phyloP scores from a whole-genome alignment of 1,139 yeast species.

The Arxiozyma telluris region DNA sequence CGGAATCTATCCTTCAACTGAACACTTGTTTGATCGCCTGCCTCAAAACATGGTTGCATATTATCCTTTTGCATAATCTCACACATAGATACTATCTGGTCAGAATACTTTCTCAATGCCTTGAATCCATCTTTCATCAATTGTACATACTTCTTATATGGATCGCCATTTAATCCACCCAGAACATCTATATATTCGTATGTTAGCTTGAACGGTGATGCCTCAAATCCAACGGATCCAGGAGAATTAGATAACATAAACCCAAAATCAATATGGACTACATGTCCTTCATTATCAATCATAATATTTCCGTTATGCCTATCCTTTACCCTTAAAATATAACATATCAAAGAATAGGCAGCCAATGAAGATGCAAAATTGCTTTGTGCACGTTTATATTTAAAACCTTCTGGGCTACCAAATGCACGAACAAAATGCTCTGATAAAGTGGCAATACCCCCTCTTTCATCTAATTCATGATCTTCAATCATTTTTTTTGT shows the following conservation, averaged over 20 bases:
- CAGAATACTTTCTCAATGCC: constrained; percentile 60
- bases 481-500: constrained; percentile 61
- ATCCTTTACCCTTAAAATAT: constrained; percentile 83
- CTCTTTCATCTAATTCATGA: constrained; percentile 47
- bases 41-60: constrained; percentile 78
- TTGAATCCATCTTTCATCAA: constrained; percentile 66
- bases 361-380: constrained; percentile 82
- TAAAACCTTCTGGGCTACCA: constrained; percentile 48
- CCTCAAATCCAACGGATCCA: constrained; percentile 92
- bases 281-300: constrained; percentile 90
- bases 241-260: constrained; percentile 88
- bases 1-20: constrained; percentile 75
- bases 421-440: constrained; percentile 72
- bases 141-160: constrained; percentile 49
- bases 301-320: constrained; percentile 94
- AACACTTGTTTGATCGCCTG: constrained; percentile 75
- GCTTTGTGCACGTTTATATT: constrained; percentile 64
- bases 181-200: constrained; percentile 77
- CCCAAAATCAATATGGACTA: constrained; percentile 93
- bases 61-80: constrained; percentile 92
- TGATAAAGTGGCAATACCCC: constrained; percentile 57
- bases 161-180: constrained; percentile 63
- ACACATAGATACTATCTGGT: constrained; percentile 68
- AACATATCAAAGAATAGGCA: constrained; percentile 80
- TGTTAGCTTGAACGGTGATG: constrained; percentile 91